Conservation (phyloP, 345 rosid genomes). For the Gossypium longicalyx region DNA sequence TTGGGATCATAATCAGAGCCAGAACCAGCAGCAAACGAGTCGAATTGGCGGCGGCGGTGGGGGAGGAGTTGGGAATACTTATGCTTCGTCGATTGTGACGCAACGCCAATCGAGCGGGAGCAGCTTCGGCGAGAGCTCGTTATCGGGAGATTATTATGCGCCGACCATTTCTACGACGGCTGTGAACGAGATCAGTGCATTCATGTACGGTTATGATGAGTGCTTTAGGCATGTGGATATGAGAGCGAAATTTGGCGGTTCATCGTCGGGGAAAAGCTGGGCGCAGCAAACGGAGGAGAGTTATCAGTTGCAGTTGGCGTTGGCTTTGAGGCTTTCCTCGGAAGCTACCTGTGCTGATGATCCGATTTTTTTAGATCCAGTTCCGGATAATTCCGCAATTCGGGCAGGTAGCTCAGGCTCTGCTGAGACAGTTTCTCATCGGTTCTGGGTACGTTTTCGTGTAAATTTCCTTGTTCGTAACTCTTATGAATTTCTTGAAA, state of each 20-base stretch:
- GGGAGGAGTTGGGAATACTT: slow-evolving; percentile 30
- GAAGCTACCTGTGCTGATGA: slow-evolving; percentile 95
- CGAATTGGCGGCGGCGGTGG: slow-evolving; percentile 31
- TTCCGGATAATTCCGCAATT: slow-evolving; percentile 60
- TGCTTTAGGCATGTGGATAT: slow-evolving; percentile 37
- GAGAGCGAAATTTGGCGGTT: slow-evolving; percentile 42
- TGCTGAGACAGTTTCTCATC: slow-evolving; percentile 75
- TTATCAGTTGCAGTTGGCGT: slow-evolving; percentile 94
- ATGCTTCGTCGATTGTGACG: slow-evolving; percentile 50
- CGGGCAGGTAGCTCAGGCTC: slow-evolving; percentile 47
- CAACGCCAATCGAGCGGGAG: slow-evolving; percentile 98
- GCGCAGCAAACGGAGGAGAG: slow-evolving; percentile 99
- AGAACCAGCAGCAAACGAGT: slow-evolving; percentile 37
- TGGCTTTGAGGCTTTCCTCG: slow-evolving; percentile 85
- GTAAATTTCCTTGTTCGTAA: background rate
- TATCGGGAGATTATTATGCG: slow-evolving; percentile 80
- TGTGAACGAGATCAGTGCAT: slow-evolving; percentile 58
- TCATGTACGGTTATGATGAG: slow-evolving; percentile 51
- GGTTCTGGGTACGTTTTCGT: slow-evolving; percentile 72
- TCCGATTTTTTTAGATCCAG: slow-evolving; percentile 88
- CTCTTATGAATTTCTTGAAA: background rate
- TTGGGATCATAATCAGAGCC: slow-evolving; percentile 57
- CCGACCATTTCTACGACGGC: slow-evolving; percentile 58
- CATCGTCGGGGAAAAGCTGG: slow-evolving; percentile 88
- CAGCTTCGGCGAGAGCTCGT: slow-evolving; percentile 90